A percentile compares a stretch with the other conserved stretches of the same genome.
Conservation (phyloP, 495 filamentous ascomycete species). For the Tuber borchii region DNA sequence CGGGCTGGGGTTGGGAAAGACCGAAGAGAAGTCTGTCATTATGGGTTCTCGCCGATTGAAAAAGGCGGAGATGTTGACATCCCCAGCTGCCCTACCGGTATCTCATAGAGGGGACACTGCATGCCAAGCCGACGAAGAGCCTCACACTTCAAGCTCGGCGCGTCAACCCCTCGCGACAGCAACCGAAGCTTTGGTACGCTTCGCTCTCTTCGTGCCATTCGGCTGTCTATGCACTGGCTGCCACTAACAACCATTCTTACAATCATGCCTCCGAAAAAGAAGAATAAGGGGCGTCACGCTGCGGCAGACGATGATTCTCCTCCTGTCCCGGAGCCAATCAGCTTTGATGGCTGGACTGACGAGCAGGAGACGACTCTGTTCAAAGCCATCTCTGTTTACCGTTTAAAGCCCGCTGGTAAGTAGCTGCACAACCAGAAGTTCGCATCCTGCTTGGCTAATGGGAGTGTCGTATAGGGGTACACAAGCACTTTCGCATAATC, state of each 20-base stretch:
- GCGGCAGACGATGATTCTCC: slow-evolving; percentile 46
- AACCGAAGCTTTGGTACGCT: not conserved
- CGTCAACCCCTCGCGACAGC: not conserved
- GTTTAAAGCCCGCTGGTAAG: slow-evolving; percentile 89
- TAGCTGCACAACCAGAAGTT: slow-evolving; percentile 1
- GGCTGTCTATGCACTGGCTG: not conserved
- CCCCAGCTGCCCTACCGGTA: not conserved
- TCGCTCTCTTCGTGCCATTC: not conserved
- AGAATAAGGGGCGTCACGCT: slow-evolving; percentile 44
- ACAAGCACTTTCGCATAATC: slow-evolving; percentile 96
- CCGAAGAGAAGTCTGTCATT: slow-evolving; percentile 28
- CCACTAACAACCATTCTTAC: not conserved
- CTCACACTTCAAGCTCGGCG: slow-evolving; percentile 7
- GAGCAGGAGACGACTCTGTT: slow-evolving; percentile 88
- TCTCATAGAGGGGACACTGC: not conserved
- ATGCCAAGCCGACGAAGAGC: slow-evolving; percentile 7
- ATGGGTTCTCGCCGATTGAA: not conserved
- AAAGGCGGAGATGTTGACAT: slow-evolving; percentile 1
- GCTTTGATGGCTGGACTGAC: slow-evolving; percentile 82
- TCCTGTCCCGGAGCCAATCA: slow-evolving; percentile 43
- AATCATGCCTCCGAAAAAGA: slow-evolving; percentile 72
- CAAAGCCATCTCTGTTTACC: slow-evolving; percentile 68
- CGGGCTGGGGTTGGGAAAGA: slow-evolving; percentile 17
- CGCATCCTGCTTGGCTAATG: not conserved
- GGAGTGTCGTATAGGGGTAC: slow-evolving; percentile 59